Conservation (phyloP, 2,329 filamentous ascomycete genomes). For the Talaromyces atroroseus region DNA sequence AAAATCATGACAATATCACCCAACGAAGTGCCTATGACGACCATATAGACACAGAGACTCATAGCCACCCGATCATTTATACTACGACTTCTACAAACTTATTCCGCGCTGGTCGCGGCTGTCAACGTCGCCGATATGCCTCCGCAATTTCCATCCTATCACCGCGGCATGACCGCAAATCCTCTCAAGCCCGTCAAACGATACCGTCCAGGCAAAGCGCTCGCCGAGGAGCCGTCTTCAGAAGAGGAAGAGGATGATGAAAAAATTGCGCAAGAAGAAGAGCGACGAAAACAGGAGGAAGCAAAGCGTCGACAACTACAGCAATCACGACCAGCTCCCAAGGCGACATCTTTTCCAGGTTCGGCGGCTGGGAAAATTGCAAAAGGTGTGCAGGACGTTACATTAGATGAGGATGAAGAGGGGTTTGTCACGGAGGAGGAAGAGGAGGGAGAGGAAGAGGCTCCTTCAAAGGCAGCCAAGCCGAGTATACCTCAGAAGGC, state of each 20-base stretch:
- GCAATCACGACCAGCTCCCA: constrained; percentile 45
- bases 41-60: not conserved
- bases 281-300: constrained; percentile 29
- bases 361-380: constrained; percentile 27
- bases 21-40: not conserved
- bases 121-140: constrained; percentile 22
- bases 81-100: not conserved
- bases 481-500: constrained; percentile 16
- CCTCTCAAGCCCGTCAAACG: constrained; percentile 67
- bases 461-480: constrained; percentile 15
- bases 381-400: constrained; percentile 28
- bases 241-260: constrained; percentile 51
- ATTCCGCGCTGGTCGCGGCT: constrained; percentile 10
- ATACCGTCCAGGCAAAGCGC: constrained; percentile 77
- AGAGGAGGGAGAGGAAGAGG: constrained; percentile 29
- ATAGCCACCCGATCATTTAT: not conserved
- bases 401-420: constrained; percentile 47
- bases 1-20: not conserved
- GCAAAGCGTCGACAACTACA: constrained; percentile 37
- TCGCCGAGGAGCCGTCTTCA: constrained; percentile 41
- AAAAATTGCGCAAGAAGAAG: constrained; percentile 51
- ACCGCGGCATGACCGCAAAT: constrained; percentile 82
- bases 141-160: constrained; percentile 38
- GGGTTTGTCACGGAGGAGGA: constrained; percentile 58
- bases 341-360: constrained; percentile 35